phyloP scores from a whole-genome alignment of 2,329 filamentous ascomycete genomes.

The Alternaria brassicae region DNA sequence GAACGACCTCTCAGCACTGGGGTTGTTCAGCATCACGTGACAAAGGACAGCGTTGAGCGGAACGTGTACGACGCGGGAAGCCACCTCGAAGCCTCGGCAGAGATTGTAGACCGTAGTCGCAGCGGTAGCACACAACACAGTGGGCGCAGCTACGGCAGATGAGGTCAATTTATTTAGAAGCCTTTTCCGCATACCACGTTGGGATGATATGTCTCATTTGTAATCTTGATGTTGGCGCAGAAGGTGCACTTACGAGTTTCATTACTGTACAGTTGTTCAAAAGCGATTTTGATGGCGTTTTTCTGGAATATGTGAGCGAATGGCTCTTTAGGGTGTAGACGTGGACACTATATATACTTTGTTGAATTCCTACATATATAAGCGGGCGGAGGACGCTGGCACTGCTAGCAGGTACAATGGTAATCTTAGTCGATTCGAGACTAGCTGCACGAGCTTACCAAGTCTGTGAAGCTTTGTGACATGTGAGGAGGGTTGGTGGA shows the following conservation, averaged over 20 bases:
- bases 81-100: slow-evolving; percentile 47
- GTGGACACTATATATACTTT: not conserved
- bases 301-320: slow-evolving; percentile 1
- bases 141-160: slow-evolving; percentile 23
- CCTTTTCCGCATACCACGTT: slow-evolving; percentile 8
- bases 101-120: slow-evolving; percentile 47
- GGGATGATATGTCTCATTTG: slow-evolving; percentile 6
- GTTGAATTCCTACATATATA: slow-evolving; percentile 2
- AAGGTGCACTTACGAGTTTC: slow-evolving; percentile 33
- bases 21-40: slow-evolving; percentile 49
- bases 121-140: slow-evolving; percentile 45
- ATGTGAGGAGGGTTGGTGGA: not conserved
- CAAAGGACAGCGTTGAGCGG: slow-evolving; percentile 48
- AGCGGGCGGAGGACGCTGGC: not conserved
- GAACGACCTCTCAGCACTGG: slow-evolving; percentile 49
- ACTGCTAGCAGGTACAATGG: slow-evolving; percentile 10
- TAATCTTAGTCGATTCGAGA: slow-evolving; percentile 11
- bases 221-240: slow-evolving; percentile 11
- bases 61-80: slow-evolving; percentile 39
- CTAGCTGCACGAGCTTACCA: not conserved
- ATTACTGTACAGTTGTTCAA: slow-evolving; percentile 31
- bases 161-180: not conserved
- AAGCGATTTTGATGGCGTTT: slow-evolving; percentile 24
- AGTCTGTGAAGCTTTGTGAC: not conserved
- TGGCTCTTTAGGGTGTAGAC: slow-evolving; percentile 13